phyloP scores from a whole-genome alignment of 2,329 filamentous ascomycete species.

The Helicocarpus griseus region DNA sequence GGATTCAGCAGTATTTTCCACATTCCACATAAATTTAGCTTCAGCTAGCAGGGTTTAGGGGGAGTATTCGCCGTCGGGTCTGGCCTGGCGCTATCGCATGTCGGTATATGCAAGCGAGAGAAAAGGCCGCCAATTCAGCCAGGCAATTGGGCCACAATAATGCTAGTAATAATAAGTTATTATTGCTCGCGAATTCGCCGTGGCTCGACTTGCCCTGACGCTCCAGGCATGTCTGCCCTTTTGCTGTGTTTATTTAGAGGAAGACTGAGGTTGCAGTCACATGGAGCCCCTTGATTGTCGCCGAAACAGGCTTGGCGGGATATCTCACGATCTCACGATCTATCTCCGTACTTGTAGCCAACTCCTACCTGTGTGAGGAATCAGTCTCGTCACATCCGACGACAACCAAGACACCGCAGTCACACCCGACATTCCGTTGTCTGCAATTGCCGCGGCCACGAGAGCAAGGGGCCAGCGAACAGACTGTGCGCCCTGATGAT shows the following conservation, averaged over 20 bases:
- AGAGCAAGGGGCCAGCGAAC: background rate
- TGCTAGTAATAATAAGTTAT: background rate
- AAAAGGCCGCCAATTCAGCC: background rate
- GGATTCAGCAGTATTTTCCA: no score
- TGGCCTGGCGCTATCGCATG: no score
- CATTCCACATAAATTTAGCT: no score
- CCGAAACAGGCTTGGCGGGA: constrained; percentile 1
- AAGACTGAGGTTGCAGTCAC: background rate
- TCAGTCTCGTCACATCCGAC: background rate
- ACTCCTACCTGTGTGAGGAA: no score
- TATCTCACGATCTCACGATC: background rate
- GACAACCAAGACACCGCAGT: background rate
- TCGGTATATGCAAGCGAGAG: no score
- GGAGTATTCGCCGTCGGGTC: no score
- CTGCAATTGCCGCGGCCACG: background rate
- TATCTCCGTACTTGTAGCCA: no score
- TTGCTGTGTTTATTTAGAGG: no score
- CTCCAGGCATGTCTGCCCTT: no score
- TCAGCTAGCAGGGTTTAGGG: no score
- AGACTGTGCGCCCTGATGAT: background rate
- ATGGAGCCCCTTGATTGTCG: background rate
- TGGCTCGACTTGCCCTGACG: no score
- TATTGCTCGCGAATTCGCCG: no score
- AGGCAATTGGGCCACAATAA: background rate
- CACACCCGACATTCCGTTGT: background rate